Base-by-base conservation (phyloP, 306 rosid genomes). In the Myrica gale region DNA sequence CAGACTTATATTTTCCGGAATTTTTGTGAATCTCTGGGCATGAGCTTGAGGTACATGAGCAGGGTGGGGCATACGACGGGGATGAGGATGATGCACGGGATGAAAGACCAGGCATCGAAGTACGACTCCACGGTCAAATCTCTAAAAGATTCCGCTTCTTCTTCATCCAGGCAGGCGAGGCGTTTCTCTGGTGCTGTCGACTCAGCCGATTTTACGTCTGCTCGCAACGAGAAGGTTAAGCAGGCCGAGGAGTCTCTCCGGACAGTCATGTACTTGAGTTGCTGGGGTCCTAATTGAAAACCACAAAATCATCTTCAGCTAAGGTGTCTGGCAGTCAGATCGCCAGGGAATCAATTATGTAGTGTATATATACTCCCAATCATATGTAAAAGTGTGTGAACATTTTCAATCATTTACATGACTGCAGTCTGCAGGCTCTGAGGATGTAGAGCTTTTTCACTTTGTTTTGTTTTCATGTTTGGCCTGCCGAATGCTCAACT, bases 221-320 rank as follows among this genome's bases (percentile, higher is more conserved):
- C 74, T 48, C 75, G 82, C 1, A 66, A 42, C 44, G 90, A 88
- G 0, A 81, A 81, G 70, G 50, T 68, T 1, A 87, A 82, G 65
- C 85, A 75, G 9, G 91, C 94, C 0, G 98, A 93, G 82, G 88
- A 93, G 51, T 89, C 98, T 74, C 79, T 90, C 3, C 70, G 98
- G 51, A 90, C 84, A 7, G 83, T 93, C 68, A 88, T 93, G 98
- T 93, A 68, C 79, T 82, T 93, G 83, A 93, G 98, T 52, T 92
- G 92, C 37, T 92, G 98, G 98, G 96, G 83, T 74, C 94, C 96
- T 43, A 89, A 83, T 54, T 92, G 74, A 76, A 20, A 3, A 47
- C 5, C 26, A 7, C 8, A 19, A 42, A 17, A 32, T 32, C 37
- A 32, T 32, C 37, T 32, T 32, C 37, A 32, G 37, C 37, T 32